A percentile compares a stretch with the other conserved stretches of the same genome.
Evolutionary conservation across 2,329 filamentous ascomycete species (phyloP).

Genomic region (Phoma sp.): DNA sequence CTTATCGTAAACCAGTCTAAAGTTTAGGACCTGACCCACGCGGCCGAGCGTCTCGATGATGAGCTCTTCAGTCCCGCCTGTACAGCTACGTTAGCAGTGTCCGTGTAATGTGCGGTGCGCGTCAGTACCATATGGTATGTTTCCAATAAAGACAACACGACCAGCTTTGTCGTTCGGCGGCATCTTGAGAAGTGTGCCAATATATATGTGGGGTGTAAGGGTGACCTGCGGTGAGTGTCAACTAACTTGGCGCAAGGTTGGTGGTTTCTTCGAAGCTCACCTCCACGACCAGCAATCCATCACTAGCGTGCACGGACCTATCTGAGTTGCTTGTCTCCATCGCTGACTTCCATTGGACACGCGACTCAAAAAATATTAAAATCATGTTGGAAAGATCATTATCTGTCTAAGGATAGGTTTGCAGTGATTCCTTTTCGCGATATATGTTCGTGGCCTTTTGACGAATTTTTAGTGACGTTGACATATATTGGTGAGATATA

Average conservation of each 20-base stretch:
- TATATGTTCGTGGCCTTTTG: too few species aligned
- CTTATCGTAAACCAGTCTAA: constrained; percentile 92
- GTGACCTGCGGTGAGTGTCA: not conserved
- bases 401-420: too few species aligned
- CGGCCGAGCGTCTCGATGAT: constrained; percentile 93
- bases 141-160: constrained; percentile 83
- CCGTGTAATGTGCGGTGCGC: not conserved
- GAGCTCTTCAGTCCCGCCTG: constrained; percentile 93
- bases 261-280: constrained; percentile 11
- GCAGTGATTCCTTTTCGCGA: too few species aligned
- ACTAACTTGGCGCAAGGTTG: not conserved
- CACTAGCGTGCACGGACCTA: too few species aligned
- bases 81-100: constrained; percentile 21
- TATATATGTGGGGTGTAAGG: not conserved
- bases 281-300: constrained; percentile 9
- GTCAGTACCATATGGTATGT: constrained; percentile 79
- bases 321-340: too few species aligned
- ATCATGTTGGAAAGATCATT: too few species aligned
- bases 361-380: too few species aligned
- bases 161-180: constrained; percentile 70
- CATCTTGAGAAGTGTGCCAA: constrained; percentile 26
- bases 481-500: too few species aligned
- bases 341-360: too few species aligned
- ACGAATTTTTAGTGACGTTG: too few species aligned
- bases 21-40: constrained; percentile 88